Conservation (phyloP, 345 rosid species). For the Dipteronia dyeriana region DNA sequence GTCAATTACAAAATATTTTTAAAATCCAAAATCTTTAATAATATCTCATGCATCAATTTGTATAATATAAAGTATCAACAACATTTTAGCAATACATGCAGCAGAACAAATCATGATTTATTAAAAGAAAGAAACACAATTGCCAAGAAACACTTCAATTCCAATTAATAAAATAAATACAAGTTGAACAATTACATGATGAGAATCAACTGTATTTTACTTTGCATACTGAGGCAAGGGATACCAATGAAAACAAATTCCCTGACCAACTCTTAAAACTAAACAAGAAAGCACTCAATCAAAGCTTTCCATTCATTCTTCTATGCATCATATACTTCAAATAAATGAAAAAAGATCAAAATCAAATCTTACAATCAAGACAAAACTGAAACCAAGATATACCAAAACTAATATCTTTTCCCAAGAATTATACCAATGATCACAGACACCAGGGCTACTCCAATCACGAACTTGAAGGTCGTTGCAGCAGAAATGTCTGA, state of each 20-base stretch:
- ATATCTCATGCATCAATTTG: too few species aligned
- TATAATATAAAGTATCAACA: too few species aligned
- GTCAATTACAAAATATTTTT: too few species aligned
- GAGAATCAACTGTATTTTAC: not conserved
- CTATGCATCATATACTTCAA: not conserved
- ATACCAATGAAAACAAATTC: slow-evolving; percentile 22
- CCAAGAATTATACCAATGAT: slow-evolving; percentile 79
- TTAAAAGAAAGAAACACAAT: not conserved
- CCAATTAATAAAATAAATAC: not conserved
- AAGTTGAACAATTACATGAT: not conserved
- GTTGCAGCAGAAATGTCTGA: slow-evolving; percentile 37
- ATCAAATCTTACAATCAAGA: not conserved
- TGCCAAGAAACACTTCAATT: not conserved
- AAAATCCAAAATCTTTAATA: too few species aligned
- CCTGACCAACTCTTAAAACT: slow-evolving; percentile 21
- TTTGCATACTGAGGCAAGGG: slow-evolving; percentile 14
- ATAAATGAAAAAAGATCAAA: not conserved
- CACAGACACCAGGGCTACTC: slow-evolving; percentile 73
- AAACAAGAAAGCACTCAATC: slow-evolving; percentile 20
- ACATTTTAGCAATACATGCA: too few species aligned
- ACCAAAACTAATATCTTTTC: slow-evolving; percentile 58
- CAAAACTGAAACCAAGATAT: slow-evolving; percentile 16
- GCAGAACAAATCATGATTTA: too few species aligned
- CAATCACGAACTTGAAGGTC: slow-evolving; percentile 53
- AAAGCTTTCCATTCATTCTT: slow-evolving; percentile 13